Evolutionary conservation across 495 filamentous ascomycete genomes (phyloP).

Genomic region (Hypoxylon cercidicola): DNA sequence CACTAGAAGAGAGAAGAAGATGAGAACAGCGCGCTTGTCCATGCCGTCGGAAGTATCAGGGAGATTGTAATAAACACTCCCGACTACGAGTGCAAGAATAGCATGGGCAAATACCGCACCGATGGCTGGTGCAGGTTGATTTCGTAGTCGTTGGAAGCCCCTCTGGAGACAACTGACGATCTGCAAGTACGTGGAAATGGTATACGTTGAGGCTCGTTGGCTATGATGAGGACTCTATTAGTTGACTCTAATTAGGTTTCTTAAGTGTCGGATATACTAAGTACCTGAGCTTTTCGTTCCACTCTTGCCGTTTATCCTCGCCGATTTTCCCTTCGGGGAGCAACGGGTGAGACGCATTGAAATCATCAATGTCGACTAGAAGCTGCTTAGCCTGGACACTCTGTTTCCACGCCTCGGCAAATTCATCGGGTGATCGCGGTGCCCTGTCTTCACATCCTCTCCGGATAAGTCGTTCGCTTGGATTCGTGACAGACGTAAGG

Average conservation of each 20-base stretch:
- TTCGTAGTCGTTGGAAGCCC: no score
- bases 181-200: slow-evolving; percentile 65
- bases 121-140: no score
- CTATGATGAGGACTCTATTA: no score
- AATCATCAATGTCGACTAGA: slow-evolving; percentile 33
- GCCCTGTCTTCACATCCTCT: slow-evolving; percentile 63
- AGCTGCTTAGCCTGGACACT: slow-evolving; percentile 52
- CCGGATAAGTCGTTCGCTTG: slow-evolving; percentile 26
- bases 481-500: slow-evolving; percentile 74
- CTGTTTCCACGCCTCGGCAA: slow-evolving; percentile 64
- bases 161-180: slow-evolving; percentile 65
- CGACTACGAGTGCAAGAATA: slow-evolving; percentile 70
- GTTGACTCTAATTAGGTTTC: no score
- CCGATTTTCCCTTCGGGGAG: no score
- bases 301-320: no score
- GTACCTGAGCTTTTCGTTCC: no score
- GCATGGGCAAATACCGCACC: slow-evolving; percentile 68
- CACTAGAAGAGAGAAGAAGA: slow-evolving; percentile 76
- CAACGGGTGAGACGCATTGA: not conserved
- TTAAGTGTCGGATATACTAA: no score
- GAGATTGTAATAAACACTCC: slow-evolving; percentile 74
- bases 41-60: slow-evolving; percentile 63
- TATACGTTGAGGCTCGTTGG: slow-evolving; percentile 62
- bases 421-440: slow-evolving; percentile 70
- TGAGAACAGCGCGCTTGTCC: slow-evolving; percentile 66